Evolutionary conservation across 768 basidiomycete genomes (phyloP).

Genomic region (Psilocybe subaeruginosa): DNA sequence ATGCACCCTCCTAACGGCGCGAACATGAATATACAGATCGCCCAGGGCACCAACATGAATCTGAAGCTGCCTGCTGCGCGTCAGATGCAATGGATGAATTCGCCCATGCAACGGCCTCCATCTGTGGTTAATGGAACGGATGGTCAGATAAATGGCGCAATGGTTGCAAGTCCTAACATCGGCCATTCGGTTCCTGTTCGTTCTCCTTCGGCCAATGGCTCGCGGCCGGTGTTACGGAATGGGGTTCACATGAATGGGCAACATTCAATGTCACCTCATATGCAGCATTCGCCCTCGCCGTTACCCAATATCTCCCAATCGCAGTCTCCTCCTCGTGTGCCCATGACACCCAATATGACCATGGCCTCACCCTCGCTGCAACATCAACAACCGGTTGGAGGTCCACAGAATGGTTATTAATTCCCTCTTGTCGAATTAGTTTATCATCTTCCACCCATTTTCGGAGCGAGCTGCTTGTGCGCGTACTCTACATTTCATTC

Average conservation of each 20-base stretch:
- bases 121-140: slow-evolving; percentile 32
- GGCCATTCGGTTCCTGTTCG: slow-evolving; percentile 43
- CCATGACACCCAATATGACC: slow-evolving; percentile 53
- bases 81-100: slow-evolving; percentile 39
- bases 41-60: slow-evolving; percentile 35
- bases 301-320: slow-evolving; percentile 45
- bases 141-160: slow-evolving; percentile 16
- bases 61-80: slow-evolving; percentile 45
- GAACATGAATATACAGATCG: slow-evolving; percentile 38
- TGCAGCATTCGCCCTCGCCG: slow-evolving; percentile 51
- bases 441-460: not conserved
- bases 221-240: slow-evolving; percentile 44
- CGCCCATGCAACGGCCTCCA: slow-evolving; percentile 35
- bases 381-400: slow-evolving; percentile 55
- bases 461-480: slow-evolving; percentile 2
- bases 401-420: slow-evolving; percentile 56
- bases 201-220: slow-evolving; percentile 61
- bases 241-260: slow-evolving; percentile 42
- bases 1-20: slow-evolving; percentile 41
- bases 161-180: slow-evolving; percentile 35
- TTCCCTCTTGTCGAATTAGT: not conserved
- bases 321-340: slow-evolving; percentile 53
- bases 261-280: slow-evolving; percentile 52
- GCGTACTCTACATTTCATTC: slow-evolving; percentile 11
- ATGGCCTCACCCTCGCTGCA: slow-evolving; percentile 59